phyloP scores from a whole-genome alignment of 78 protist species.

The Dictyostelium firmibasis region DNA sequence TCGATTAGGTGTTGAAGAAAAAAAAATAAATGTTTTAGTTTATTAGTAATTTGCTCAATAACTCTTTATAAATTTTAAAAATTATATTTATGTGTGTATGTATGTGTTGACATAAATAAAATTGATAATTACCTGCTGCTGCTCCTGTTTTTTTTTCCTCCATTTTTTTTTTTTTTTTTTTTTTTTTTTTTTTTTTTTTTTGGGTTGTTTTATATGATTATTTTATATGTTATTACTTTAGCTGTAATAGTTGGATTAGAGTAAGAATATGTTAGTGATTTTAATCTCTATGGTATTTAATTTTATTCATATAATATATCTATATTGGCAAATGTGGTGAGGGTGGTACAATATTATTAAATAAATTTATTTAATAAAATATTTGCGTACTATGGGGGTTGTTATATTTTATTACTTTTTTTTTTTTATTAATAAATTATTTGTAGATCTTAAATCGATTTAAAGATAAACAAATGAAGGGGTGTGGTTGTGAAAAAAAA shows the following conservation, averaged over 20 bases:
- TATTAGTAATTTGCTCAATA: background rate
- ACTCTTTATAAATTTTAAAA: too few relatives aligned
- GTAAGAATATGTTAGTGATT: background rate
- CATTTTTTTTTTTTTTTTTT: background rate
- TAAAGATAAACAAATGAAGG: background rate
- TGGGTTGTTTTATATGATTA: background rate
- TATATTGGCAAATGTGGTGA: background rate
- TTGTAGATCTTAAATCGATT: background rate
- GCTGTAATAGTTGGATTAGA: background rate
- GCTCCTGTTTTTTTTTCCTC: background rate
- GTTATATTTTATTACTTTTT: too few relatives aligned
- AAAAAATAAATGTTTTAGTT: background rate
- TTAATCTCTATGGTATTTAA: background rate
- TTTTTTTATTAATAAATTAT: too few relatives aligned
- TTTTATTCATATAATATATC: background rate
- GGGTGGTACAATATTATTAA: too few relatives aligned
- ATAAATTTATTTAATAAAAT: too few relatives aligned
- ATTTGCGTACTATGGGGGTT: background rate
- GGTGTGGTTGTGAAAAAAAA: background rate
- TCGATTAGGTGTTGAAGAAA: too few relatives aligned
- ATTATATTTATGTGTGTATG: background rate
- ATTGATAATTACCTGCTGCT: background rate
- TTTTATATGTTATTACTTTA: background rate
- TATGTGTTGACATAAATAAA: background rate
- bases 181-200: background rate